phyloP scores from a whole-genome alignment of 1,284 basidiomycete species.

The Apiotrichum gamsii region DNA sequence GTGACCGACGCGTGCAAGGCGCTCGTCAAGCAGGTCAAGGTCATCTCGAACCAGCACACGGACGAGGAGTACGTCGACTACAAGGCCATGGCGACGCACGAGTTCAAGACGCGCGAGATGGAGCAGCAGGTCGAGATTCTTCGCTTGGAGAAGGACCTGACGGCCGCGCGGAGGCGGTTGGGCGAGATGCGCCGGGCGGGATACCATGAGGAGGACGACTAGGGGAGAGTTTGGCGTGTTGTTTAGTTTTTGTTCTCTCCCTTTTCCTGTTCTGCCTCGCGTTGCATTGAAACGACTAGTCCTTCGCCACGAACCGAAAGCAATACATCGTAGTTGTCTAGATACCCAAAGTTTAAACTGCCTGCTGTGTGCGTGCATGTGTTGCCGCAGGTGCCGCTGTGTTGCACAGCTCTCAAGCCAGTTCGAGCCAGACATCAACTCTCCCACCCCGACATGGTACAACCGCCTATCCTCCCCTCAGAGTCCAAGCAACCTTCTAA shows the following conservation, averaged over 20 bases:
- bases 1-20: constrained; percentile 98
- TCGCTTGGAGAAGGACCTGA: constrained; percentile 91
- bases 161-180: constrained; percentile 73
- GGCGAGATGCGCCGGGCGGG: constrained; percentile 87
- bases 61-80: constrained; percentile 82
- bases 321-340: constrained; percentile 9
- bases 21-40: constrained; percentile 93
- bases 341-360: constrained; percentile 4
- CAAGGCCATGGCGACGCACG: constrained; percentile 83
- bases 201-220: constrained; percentile 50
- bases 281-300: too few species aligned
- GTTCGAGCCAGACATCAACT: not conserved
- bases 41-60: constrained; percentile 74
- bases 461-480: not conserved
- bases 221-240: constrained; percentile 5
- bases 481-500: constrained; percentile 46
- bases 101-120: constrained; percentile 98
- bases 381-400: not conserved
- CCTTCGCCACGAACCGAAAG: too few species aligned
- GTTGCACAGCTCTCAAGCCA: too few species aligned
- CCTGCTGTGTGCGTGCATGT: not conserved
- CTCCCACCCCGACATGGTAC: too few species aligned
- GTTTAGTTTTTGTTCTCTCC: too few species aligned
- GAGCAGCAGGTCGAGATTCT: constrained; percentile 98
- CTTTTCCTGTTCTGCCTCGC: too few species aligned